Percentiles rank a stretch among this genome's conserved stretches.
Evolutionary conservation across 75 land plant genomes (phyloP).

Genomic region (Picea glauca): DNA sequence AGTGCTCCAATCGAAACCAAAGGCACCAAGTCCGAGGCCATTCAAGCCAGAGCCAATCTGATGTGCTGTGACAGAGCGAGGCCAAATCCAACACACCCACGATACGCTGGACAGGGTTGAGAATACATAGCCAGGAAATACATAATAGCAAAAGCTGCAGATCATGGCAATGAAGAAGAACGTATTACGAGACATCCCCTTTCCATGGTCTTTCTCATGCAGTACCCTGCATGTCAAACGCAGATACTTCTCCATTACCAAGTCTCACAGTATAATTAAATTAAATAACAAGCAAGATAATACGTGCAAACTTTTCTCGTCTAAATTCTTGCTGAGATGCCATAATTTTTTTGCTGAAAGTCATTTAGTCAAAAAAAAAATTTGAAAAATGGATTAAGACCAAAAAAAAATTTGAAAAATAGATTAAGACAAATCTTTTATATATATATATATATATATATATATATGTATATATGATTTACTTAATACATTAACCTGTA

Average conservation of each 20-base stretch:
- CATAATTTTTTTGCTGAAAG: too few species aligned
- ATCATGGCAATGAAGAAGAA: conserved; percentile 61
- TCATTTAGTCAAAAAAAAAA: too few species aligned
- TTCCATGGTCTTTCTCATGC: conserved; percentile 51
- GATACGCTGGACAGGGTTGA: conserved; percentile 57
- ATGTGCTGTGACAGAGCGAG: conserved; percentile 75
- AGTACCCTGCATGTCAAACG: conserved; percentile 43
- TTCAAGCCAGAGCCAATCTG: conserved; percentile 76
- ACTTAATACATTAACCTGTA: too few species aligned
- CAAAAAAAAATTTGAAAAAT: too few species aligned
- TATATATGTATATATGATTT: too few species aligned
- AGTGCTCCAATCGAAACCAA: conserved; percentile 67
- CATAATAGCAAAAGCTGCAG: conserved; percentile 66
- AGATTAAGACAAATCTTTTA: too few species aligned
- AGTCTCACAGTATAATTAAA: too few species aligned
- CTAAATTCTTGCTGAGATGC: neutral
- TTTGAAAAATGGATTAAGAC: too few species aligned
- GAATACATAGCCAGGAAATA: conserved; percentile 70
- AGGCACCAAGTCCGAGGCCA: conserved; percentile 73
- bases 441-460: too few species aligned
- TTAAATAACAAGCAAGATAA: too few species aligned
- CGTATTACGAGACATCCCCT: conserved; percentile 48
- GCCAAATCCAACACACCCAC: conserved; percentile 69
- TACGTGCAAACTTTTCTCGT: too few species aligned
- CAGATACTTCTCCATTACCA: too few species aligned